phyloP scores from a whole-genome alignment of 768 basidiomycete genomes.

The Psilocybe azurescens region DNA sequence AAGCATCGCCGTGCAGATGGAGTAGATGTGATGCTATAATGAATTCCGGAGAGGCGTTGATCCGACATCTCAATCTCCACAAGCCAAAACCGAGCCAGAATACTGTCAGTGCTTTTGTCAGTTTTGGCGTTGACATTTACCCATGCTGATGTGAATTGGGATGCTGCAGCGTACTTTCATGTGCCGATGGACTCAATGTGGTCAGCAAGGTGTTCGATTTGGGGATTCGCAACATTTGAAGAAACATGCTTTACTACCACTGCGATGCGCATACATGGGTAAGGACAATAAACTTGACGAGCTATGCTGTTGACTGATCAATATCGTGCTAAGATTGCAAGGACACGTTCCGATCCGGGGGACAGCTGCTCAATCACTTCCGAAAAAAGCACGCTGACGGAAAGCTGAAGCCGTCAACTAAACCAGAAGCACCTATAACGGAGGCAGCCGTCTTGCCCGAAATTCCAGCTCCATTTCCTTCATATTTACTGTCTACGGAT shows the following conservation, averaged over 20 bases:
- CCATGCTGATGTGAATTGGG: slow-evolving; percentile 9
- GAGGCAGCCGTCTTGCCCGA: slow-evolving; percentile 34
- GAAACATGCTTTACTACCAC: slow-evolving; percentile 49
- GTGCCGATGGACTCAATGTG: slow-evolving; percentile 66
- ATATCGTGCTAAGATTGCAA: slow-evolving; percentile 51
- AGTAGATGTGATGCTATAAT: slow-evolving; percentile 56
- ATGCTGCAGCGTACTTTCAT: slow-evolving; percentile 39
- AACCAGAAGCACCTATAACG: slow-evolving; percentile 36
- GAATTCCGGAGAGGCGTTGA: slow-evolving; percentile 56
- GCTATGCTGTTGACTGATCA: not conserved
- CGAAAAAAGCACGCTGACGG: slow-evolving; percentile 41
- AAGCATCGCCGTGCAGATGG: slow-evolving; percentile 62
- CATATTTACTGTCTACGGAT: slow-evolving; percentile 53
- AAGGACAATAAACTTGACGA: not conserved
- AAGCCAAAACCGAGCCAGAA: slow-evolving; percentile 20
- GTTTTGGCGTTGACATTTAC: not conserved
- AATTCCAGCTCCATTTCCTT: slow-evolving; percentile 50
- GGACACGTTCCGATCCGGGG: slow-evolving; percentile 48
- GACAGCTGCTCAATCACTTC: slow-evolving; percentile 57
- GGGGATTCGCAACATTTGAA: slow-evolving; percentile 53
- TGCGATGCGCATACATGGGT: slow-evolving; percentile 62
- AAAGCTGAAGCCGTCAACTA: slow-evolving; percentile 38
- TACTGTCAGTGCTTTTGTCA: slow-evolving; percentile 20
- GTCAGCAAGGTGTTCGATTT: slow-evolving; percentile 39
- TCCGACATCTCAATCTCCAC: slow-evolving; percentile 51